Conservation (phyloP, 2,329 filamentous ascomycete genomes). For the Arthrinium phaeospermum region DNA sequence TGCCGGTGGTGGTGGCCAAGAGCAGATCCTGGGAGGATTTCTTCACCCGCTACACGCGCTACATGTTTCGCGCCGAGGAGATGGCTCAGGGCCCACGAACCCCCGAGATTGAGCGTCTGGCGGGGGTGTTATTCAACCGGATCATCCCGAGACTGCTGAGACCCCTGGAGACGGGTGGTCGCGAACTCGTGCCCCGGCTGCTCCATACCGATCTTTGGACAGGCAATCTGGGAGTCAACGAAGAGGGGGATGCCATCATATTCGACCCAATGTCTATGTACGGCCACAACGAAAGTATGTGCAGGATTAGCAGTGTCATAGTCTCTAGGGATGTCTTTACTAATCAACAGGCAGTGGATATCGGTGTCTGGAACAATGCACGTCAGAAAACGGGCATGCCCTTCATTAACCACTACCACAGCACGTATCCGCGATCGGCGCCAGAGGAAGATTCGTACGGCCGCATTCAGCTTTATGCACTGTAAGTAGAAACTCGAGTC, state of each 20-base stretch:
- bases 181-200: neutral
- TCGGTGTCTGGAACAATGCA: neutral
- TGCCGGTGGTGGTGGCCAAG: neutral
- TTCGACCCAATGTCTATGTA: neutral
- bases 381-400: neutral
- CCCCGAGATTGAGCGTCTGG: neutral
- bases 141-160: neutral
- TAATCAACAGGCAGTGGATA: neutral
- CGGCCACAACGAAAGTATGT: neutral
- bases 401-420: neutral
- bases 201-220: neutral
- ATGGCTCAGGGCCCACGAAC: neutral
- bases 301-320: rapidly evolving
- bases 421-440: neutral
- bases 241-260: neutral
- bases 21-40: neutral
- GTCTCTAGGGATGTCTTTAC: too few relatives aligned
- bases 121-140: neutral
- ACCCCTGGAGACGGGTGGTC: neutral
- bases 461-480: neutral
- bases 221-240: neutral
- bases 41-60: neutral
- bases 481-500: neutral
- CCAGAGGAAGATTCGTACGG: neutral
- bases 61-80: neutral